phyloP scores from a whole-genome alignment of 2,329 filamentous ascomycete species.

The Elsinoe fawcettii region DNA sequence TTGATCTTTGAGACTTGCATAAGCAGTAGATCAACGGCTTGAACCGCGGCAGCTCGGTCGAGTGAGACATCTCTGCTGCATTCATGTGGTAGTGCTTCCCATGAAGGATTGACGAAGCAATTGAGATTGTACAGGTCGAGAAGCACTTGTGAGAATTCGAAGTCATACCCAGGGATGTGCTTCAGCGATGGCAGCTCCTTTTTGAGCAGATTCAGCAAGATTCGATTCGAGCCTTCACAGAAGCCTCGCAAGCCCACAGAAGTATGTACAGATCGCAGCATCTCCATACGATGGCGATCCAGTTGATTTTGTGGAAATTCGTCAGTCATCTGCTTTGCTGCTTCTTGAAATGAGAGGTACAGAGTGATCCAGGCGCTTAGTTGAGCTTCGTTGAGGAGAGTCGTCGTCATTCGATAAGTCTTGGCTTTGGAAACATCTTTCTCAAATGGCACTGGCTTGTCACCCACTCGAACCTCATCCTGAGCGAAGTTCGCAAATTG shows the following conservation, averaged over 20 bases:
- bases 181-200: slow-evolving; percentile 67
- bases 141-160: slow-evolving; percentile 76
- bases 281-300: slow-evolving; percentile 67
- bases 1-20: slow-evolving; percentile 72
- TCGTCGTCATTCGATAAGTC: slow-evolving; percentile 7
- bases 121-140: slow-evolving; percentile 77
- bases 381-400: slow-evolving; percentile 67
- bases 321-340: slow-evolving; percentile 57
- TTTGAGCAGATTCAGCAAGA: slow-evolving; percentile 83
- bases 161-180: slow-evolving; percentile 72
- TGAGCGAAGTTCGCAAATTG: slow-evolving; percentile 76
- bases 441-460: slow-evolving; percentile 6
- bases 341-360: slow-evolving; percentile 71
- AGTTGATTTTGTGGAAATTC: slow-evolving; percentile 51
- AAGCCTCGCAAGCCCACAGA: slow-evolving; percentile 75
- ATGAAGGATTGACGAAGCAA: slow-evolving; percentile 36
- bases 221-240: slow-evolving; percentile 77
- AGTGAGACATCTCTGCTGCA: slow-evolving; percentile 66
- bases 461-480: slow-evolving; percentile 74
- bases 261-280: slow-evolving; percentile 73
- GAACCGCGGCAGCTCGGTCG: slow-evolving; percentile 70
- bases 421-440: slow-evolving; percentile 9
- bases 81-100: slow-evolving; percentile 57
- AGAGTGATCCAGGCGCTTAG: slow-evolving; percentile 81
- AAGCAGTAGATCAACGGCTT: slow-evolving; percentile 77